Evolutionary conservation across 345 rosid species (phyloP).

Genomic region (Kandelia obovata): DNA sequence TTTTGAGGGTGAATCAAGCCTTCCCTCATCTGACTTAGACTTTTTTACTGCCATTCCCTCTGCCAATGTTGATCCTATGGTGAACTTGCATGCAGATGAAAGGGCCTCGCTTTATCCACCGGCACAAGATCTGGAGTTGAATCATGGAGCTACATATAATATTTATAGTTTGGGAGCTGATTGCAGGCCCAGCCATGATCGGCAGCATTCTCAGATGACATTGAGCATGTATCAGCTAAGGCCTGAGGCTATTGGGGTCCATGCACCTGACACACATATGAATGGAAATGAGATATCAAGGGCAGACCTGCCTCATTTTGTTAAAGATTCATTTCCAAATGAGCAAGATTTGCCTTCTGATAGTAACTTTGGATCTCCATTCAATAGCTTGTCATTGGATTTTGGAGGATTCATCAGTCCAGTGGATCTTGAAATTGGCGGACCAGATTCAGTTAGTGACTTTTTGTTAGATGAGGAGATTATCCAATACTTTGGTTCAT

Average conservation of each 20-base stretch:
- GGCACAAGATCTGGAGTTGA: slow-evolving; percentile 44
- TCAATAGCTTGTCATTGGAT: slow-evolving; percentile 42
- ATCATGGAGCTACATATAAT: slow-evolving; percentile 39
- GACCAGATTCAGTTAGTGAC: neutral
- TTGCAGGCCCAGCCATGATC: slow-evolving; percentile 40
- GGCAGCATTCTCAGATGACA: slow-evolving; percentile 41
- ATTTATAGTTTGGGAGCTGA: slow-evolving; percentile 43
- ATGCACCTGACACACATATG: slow-evolving; percentile 29
- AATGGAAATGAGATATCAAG: slow-evolving; percentile 41
- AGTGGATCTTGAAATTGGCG: slow-evolving; percentile 20
- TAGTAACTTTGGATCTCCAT: slow-evolving; percentile 54
- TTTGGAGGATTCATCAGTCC: slow-evolving; percentile 30
- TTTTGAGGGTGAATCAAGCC: slow-evolving; percentile 34
- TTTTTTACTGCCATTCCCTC: slow-evolving; percentile 45
- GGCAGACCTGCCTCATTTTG: slow-evolving; percentile 37
- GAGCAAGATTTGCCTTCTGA: slow-evolving; percentile 59
- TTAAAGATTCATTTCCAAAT: slow-evolving; percentile 39
- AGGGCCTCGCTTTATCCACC: slow-evolving; percentile 49
- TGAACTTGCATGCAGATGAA: slow-evolving; percentile 50
- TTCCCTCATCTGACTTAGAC: slow-evolving; percentile 36
- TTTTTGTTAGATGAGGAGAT: slow-evolving; percentile 15
- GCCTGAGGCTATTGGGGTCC: slow-evolving; percentile 38
- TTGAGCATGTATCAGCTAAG: slow-evolving; percentile 30
- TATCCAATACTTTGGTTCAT: slow-evolving; percentile 26
- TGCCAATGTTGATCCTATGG: slow-evolving; percentile 36